Conservation (phyloP, 176 grass and related monocot species). For the Oryza meridionalis region DNA sequence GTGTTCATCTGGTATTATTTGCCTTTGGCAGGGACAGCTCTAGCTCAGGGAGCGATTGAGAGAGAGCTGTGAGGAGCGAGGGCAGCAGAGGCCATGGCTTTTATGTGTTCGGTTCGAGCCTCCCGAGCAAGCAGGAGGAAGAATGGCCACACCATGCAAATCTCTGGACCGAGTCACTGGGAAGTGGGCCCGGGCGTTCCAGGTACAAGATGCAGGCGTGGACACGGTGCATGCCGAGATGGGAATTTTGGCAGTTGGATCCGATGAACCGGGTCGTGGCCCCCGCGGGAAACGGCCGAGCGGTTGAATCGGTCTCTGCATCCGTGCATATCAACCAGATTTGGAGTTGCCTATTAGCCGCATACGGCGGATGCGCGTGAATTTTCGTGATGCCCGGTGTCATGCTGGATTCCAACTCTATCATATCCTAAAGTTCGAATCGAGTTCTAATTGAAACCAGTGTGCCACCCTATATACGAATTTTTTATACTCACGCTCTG, state of each 20-base stretch:
- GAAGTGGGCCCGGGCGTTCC: background rate
- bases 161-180: slow-evolving; percentile 6
- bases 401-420: no score
- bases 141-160: background rate
- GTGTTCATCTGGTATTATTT: slow-evolving; percentile 51
- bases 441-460: no score
- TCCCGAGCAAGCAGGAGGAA: background rate
- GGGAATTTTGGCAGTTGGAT: slow-evolving; percentile 17
- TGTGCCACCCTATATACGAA: no score
- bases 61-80: slow-evolving; percentile 58
- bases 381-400: no score
- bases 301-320: background rate
- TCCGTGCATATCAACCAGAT: background rate
- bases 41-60: slow-evolving; percentile 57
- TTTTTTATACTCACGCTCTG: no score
- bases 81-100: background rate
- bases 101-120: slow-evolving; percentile 31
- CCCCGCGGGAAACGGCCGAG: slow-evolving; percentile 17
- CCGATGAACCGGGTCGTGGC: slow-evolving; percentile 10
- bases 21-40: slow-evolving; percentile 47
- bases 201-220: background rate
- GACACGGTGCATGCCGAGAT: slow-evolving; percentile 10
- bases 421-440: no score
- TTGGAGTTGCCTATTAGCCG: no score
- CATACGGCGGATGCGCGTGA: no score